Conservation (phyloP, 306 rosid genomes). For the Fagus sylvatica region DNA sequence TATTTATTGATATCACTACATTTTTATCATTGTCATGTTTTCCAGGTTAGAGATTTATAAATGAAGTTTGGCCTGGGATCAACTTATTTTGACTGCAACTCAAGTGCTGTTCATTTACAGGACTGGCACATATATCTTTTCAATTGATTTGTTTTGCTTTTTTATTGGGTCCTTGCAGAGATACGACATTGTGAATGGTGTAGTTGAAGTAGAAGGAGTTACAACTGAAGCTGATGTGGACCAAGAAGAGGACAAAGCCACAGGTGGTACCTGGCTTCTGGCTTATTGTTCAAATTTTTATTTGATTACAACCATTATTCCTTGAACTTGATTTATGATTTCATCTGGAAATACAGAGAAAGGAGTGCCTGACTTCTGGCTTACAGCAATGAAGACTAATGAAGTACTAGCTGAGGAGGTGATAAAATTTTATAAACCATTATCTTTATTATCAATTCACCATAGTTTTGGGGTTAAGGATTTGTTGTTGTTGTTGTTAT, state of each 20-base stretch:
- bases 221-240: slow-evolving; percentile 26
- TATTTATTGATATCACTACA: slow-evolving; percentile 10
- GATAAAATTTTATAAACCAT: slow-evolving; percentile 5
- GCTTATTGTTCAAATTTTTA: slow-evolving; percentile 4
- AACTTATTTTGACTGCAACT: background rate
- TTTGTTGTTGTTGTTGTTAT: too few relatives aligned
- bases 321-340: slow-evolving; percentile 24
- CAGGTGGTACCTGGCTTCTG: slow-evolving; percentile 28
- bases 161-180: slow-evolving; percentile 37
- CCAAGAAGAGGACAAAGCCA: slow-evolving; percentile 27
- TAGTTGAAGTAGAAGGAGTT: slow-evolving; percentile 41
- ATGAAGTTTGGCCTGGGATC: background rate
- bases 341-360: slow-evolving; percentile 33
- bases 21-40: slow-evolving; percentile 6
- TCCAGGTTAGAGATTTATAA: slow-evolving; percentile 2
- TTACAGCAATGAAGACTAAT: slow-evolving; percentile 49
- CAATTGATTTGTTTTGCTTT: background rate
- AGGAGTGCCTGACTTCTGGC: slow-evolving; percentile 62
- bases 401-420: slow-evolving; percentile 49
- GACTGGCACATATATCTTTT: background rate
- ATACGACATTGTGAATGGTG: slow-evolving; percentile 52
- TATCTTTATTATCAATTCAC: slow-evolving; percentile 6
- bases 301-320: slow-evolving; percentile 2
- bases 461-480: too few relatives aligned
- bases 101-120: slow-evolving; percentile 16